Evolutionary conservation across 2,329 filamentous ascomycete genomes (phyloP).

Genomic region (Calonectria leucothoes): DNA sequence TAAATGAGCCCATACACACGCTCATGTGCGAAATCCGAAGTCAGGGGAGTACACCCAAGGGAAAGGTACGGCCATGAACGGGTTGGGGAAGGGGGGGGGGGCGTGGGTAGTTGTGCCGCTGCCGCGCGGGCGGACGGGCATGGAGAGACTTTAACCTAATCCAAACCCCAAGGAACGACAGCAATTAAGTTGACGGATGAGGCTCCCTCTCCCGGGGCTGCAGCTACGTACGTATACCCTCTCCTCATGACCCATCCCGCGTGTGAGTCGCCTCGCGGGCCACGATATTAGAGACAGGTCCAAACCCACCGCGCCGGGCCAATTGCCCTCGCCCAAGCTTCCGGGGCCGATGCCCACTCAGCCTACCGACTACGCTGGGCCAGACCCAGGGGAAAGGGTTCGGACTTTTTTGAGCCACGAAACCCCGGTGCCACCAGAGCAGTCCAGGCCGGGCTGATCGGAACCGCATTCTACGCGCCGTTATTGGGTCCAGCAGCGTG

Average conservation of each 20-base stretch:
- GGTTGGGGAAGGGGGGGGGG: background rate
- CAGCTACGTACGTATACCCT: slow-evolving; percentile 4
- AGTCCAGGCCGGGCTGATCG: slow-evolving; percentile 29
- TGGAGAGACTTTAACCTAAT: slow-evolving; percentile 17
- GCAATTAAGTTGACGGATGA: background rate
- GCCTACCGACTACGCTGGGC: background rate
- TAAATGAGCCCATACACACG: background rate
- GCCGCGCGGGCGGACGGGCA: slow-evolving; percentile 4
- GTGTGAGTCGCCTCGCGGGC: background rate
- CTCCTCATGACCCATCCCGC: background rate
- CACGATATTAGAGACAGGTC: slow-evolving; percentile 2
- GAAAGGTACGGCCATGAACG: slow-evolving; percentile 1
- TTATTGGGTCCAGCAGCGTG: slow-evolving; percentile 7
- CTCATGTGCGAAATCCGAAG: slow-evolving; percentile 12
- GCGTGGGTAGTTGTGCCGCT: slow-evolving; percentile 1
- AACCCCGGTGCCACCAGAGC: slow-evolving; percentile 9
- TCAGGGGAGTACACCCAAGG: background rate
- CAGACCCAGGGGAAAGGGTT: background rate
- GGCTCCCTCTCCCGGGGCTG: background rate
- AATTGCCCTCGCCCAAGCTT: background rate
- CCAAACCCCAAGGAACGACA: background rate
- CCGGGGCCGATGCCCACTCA: slow-evolving; percentile 1
- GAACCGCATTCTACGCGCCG: slow-evolving; percentile 31
- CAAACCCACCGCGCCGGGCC: background rate
- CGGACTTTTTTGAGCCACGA: background rate